Evolutionary conservation across 228 moss, liverwort and hornwort species (phyloP), one percentile per base, ranked within the genome.

Genomic region (Sphagnum magellanicum): DNA sequence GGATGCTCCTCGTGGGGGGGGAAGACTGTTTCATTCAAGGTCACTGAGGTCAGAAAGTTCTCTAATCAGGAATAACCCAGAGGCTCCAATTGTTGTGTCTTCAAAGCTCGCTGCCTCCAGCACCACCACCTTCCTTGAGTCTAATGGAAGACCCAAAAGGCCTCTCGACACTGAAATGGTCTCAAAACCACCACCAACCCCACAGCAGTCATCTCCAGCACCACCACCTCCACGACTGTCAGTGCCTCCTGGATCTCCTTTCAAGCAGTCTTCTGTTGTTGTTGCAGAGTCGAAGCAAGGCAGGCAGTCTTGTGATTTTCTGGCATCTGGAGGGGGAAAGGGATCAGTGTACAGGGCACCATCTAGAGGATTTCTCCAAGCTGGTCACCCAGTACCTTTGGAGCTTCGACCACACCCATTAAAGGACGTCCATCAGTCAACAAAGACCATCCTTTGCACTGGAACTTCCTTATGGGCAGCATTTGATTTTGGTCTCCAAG

Each of bases 301-400:
- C 52, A 70, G 48, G 57, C 78, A 67, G 59, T 68, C 63, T 49
- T 8, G 57, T 9, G 82, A 78, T 50, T 87, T 80, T 74, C 72
- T 76, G 67, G 87, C 83, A 75, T 78, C 83, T 49, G 87, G 87
- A 71, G 86, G 83, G 72, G 82, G 81, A 14, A 84, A 73, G 62
- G 82, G 82, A 49, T 32, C 32, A 32, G 55, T 74, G 51, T 81
- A 74, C 64, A 77, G 58, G 68, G 69, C 81, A 62, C 78, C 85
- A 11, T 49, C 10, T 10, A 69, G 79, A 59, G 85, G 78, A 47
- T 76, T 78, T 51, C 74, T 84, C 4, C 83, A 79, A 52, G 79
- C 83, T 1, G 53, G 53, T 46, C 74, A 79, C 69, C 85, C 85
- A 52, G 81, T 86, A 60, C 79, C 85, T 5, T 66, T 86, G 72